A percentile compares a stretch with the other conserved stretches of the same genome.
Conservation (phyloP, 176 grass and related monocot species). For the Saccharum officinarum region DNA sequence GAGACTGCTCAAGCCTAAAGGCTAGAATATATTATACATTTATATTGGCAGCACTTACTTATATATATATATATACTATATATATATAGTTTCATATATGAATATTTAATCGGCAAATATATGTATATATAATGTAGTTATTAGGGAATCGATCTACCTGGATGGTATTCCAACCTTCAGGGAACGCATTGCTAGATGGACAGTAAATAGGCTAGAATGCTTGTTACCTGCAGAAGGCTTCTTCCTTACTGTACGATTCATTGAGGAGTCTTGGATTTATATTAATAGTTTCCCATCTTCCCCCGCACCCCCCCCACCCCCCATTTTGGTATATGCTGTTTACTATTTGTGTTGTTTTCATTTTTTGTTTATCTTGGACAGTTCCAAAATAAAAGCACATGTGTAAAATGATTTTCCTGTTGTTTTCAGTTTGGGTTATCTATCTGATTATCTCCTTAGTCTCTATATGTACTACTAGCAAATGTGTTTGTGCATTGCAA, state of each 20-base stretch:
- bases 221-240: neutral
- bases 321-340: neutral
- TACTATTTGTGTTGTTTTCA: neutral
- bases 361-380: neutral
- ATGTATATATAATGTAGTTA: neutral
- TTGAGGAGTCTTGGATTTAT: neutral
- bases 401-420: neutral
- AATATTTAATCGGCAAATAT: conserved; percentile 10
- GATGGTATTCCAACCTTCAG: neutral
- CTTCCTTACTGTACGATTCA: neutral
- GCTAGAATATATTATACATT: neutral
- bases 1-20: neutral
- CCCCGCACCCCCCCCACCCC: no score
- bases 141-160: neutral
- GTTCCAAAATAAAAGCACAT: neutral
- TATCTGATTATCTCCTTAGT: no score
- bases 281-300: neutral
- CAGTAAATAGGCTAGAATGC: conserved; percentile 17
- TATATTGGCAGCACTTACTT: conserved; percentile 4
- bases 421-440: neutral
- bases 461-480: no score
- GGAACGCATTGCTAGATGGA: neutral
- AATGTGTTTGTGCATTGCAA: no score
- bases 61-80: conserved; percentile 1
- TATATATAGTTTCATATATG: conserved; percentile 12